A percentile compares a stretch with the other conserved stretches of the same genome.
Conservation (phyloP, 768 basidiomycete species). For the Hericium erinaceus region DNA sequence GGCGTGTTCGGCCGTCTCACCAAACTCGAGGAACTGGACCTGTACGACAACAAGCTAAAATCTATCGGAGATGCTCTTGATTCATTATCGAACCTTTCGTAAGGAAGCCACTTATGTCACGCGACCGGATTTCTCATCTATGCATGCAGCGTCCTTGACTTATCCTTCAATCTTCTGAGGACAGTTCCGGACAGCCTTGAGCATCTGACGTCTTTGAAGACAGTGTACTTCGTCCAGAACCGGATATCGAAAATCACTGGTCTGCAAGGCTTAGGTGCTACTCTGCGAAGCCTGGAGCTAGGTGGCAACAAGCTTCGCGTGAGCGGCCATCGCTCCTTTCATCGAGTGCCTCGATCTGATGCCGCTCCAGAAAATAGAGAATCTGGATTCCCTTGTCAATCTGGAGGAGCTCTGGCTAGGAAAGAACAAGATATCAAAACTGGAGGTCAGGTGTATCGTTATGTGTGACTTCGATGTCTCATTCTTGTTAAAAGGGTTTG, state of each 20-base stretch:
- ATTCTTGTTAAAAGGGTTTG: slow-evolving; percentile 44
- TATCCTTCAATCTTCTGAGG: slow-evolving; percentile 90
- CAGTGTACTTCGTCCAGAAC: slow-evolving; percentile 94
- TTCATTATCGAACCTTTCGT: slow-evolving; percentile 47
- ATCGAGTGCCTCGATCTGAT: not conserved
- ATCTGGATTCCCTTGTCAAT: slow-evolving; percentile 67
- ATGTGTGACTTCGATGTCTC: not conserved
- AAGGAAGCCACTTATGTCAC: slow-evolving; percentile 17
- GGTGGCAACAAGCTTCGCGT: slow-evolving; percentile 92
- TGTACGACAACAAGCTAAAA: slow-evolving; percentile 95
- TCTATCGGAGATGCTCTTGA: slow-evolving; percentile 57
- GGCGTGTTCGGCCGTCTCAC: slow-evolving; percentile 57
- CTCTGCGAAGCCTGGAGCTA: slow-evolving; percentile 77
- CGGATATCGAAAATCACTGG: slow-evolving; percentile 75
- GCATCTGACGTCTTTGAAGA: slow-evolving; percentile 51
- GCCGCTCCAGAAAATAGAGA: slow-evolving; percentile 70
- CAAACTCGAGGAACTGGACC: slow-evolving; percentile 79
- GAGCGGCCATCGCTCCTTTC: slow-evolving; percentile 21
- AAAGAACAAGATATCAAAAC: slow-evolving; percentile 90
- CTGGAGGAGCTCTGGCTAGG: slow-evolving; percentile 94
- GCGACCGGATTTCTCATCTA: too few relatives aligned
- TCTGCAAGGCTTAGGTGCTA: slow-evolving; percentile 43
- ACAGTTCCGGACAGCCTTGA: slow-evolving; percentile 55
- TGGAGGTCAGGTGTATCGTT: slow-evolving; percentile 50
- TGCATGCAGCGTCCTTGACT: slow-evolving; percentile 44